These are phyloP conservation scores for Solanum hybrid DNA, from an alignment of 305 asterid species.

Conservation along the genomic window DNA sequence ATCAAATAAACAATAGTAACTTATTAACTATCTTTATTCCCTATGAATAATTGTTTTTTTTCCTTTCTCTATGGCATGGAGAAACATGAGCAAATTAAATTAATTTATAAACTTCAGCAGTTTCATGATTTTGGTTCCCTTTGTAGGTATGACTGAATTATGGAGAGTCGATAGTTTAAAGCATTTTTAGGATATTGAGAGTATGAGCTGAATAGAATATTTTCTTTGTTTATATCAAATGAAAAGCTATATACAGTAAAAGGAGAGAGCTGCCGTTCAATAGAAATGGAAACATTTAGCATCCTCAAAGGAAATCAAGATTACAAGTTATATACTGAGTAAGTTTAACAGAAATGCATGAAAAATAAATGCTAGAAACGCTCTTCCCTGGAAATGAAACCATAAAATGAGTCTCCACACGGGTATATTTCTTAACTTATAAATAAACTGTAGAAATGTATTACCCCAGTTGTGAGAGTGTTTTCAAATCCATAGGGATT, in stretches of 20 bases:
- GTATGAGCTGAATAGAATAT: background rate
- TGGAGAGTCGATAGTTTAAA: background rate
- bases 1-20: background rate
- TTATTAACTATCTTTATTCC: background rate
- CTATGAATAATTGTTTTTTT: background rate
- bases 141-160: background rate
- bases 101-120: background rate
- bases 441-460: background rate
- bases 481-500: slow-evolving; percentile 86
- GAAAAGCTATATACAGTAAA: too few species aligned
- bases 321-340: background rate
- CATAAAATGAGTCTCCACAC: background rate
- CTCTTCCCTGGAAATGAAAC: background rate
- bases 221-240: background rate
- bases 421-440: background rate
- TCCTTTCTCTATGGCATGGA: background rate
- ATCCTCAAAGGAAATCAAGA: background rate
- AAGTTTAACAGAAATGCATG: background rate
- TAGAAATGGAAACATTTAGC: background rate
- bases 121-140: background rate
- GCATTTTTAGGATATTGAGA: background rate
- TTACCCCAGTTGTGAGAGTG: slow-evolving; percentile 92
- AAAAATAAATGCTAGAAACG: background rate
- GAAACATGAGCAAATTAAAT: background rate
- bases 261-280: background rate